Percentiles rank a stretch among this genome's conserved stretches.
Conservation (phyloP, 768 basidiomycete genomes). For the Kwoniella pini region DNA sequence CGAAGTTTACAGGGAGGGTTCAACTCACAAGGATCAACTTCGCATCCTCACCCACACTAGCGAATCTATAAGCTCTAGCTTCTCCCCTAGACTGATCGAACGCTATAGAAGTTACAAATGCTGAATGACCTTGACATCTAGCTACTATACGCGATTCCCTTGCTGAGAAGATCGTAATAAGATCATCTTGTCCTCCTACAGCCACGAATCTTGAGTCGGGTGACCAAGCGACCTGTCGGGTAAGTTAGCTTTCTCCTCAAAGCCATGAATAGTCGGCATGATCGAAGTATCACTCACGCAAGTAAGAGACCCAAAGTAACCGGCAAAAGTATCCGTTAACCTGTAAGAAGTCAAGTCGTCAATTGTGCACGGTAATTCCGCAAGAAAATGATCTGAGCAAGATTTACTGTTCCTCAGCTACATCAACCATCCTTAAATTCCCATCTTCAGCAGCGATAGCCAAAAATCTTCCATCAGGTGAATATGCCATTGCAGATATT, state of each 20-base stretch:
- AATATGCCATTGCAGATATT: constrained; percentile 75
- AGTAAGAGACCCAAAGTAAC: constrained; percentile 89
- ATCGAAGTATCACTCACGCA: constrained; percentile 57
- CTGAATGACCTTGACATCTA: constrained; percentile 94
- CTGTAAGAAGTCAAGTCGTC: constrained; percentile 55
- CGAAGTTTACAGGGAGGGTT: too few species aligned
- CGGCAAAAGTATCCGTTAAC: constrained; percentile 88
- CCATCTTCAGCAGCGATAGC: constrained; percentile 93
- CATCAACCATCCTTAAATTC: constrained; percentile 83
- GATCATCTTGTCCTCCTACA: constrained; percentile 94
- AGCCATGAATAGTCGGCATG: neutral
- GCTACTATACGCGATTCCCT: constrained; percentile 93
- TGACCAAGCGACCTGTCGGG: constrained; percentile 73
- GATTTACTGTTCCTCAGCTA: constrained; percentile 77
- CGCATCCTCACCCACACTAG: constrained; percentile 95
- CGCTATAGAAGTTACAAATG: constrained; percentile 83
- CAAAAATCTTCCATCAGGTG: constrained; percentile 86
- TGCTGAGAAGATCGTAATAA: constrained; percentile 90
- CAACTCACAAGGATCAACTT: constrained; percentile 81
- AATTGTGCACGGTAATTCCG: too few species aligned
- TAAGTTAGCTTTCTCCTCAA: neutral
- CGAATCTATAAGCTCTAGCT: constrained; percentile 88
- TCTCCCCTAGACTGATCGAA: constrained; percentile 83
- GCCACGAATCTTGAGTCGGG: constrained; percentile 92
- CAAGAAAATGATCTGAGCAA: too few species aligned